These are phyloP conservation scores for Pisolithus sp. DNA, from an alignment of 768 basidiomycete genomes.

Conservation along the genomic window DNA sequence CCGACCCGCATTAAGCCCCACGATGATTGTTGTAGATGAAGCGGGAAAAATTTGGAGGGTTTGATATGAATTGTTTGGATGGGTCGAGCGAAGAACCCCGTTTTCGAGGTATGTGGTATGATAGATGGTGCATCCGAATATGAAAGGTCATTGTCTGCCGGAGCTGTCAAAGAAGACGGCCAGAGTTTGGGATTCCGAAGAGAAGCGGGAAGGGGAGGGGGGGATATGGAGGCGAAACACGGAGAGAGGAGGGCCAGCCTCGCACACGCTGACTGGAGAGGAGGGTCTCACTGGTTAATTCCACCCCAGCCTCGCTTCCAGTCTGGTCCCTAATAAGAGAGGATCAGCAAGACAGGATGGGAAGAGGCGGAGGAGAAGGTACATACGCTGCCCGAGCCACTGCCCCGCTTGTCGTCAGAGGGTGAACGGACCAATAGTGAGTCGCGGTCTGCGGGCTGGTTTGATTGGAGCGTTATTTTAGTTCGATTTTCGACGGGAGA, in stretches of 20 bases:
- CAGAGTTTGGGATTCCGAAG: neutral
- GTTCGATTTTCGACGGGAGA: neutral
- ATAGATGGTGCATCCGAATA: neutral
- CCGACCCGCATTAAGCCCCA: neutral
- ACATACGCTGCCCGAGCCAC: neutral
- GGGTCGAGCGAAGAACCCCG: neutral
- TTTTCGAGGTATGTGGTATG: neutral
- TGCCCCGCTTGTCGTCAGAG: neutral
- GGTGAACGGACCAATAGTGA: neutral
- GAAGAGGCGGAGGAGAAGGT: too few species aligned
- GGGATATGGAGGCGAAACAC: neutral
- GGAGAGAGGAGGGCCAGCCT: neutral
- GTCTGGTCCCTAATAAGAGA: too few species aligned
- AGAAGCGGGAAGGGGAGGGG: neutral
- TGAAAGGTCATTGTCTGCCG: neutral
- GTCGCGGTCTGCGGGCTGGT: neutral
- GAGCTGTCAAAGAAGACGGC: neutral
- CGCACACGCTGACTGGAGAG: neutral
- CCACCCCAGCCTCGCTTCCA: neutral
- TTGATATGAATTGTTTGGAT: neutral
- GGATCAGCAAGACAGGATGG: too few species aligned
- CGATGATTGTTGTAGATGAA: neutral
- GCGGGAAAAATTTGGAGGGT: neutral
- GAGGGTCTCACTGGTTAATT: neutral
- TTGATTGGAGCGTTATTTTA: neutral